Conservation (phyloP, 1,284 basidiomycete genomes). For the Ganoderma leucocontextum region DNA sequence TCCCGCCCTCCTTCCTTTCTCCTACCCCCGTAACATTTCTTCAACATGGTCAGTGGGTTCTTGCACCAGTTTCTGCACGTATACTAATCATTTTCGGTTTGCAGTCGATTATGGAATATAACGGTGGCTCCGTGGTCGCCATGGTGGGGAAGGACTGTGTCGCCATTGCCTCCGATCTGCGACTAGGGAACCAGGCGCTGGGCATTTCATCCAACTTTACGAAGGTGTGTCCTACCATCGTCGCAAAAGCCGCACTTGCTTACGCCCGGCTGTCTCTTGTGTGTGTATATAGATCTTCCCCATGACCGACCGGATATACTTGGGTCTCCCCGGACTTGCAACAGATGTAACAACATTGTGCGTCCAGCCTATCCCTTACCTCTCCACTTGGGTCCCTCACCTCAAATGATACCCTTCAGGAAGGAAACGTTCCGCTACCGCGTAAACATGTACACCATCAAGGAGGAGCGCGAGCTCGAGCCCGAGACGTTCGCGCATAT, state of each 20-base stretch:
- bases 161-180: conserved; percentile 95
- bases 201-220: conserved; percentile 94
- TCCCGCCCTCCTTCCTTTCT: background rate
- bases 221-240: conserved; percentile 65
- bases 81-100: background rate
- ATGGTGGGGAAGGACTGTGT: conserved; percentile 99
- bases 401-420: conserved; percentile 49
- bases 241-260: background rate
- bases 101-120: conserved; percentile 87
- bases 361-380: conserved; percentile 40
- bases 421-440: conserved; percentile 92
- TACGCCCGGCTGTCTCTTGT: conserved; percentile 1
- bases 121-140: conserved; percentile 98
- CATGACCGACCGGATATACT: conserved; percentile 91
- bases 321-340: conserved; percentile 93
- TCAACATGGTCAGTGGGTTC: conserved; percentile 27
- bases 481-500: conserved; percentile 97
- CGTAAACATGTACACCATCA: conserved; percentile 99
- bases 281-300: conserved; percentile 80
- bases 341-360: conserved; percentile 94
- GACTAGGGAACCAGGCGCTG: conserved; percentile 91
- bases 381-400: background rate
- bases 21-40: background rate
- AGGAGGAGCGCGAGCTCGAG: conserved; percentile 97
- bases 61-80: no score